Base-by-base conservation (phyloP, 768 basidiomycete genomes). In the Rossbeevera mucosa region DNA sequence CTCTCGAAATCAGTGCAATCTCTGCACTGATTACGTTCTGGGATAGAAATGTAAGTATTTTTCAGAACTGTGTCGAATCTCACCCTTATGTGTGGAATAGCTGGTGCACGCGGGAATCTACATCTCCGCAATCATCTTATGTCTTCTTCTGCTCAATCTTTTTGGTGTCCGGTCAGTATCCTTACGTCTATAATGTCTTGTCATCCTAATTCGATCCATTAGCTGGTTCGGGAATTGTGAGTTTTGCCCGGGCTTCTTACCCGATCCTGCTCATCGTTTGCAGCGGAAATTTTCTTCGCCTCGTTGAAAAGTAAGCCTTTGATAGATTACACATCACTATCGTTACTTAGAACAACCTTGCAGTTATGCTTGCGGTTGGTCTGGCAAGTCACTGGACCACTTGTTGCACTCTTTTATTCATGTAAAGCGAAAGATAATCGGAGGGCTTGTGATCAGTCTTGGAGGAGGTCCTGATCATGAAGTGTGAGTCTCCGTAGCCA, bases 391-490 rank as follows among this genome's bases (percentile, higher is more conserved):
- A 2, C 29, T 12, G 18, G 18, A 16, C 2, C 18, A 20, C 5
- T 29, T 29, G 16, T 18, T 6, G 11, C 44, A 5, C 5, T n/a
- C 2, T n/a, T 51, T 42, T 31, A 22, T 21, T 60, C 13, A 58
- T 38, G 1, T 7, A 4, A 28, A 24, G 8, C 16, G n/a, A 41
- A 46, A 64, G 63, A 71, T 76, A 53, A 59, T 76, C 16, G 62
- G 61, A 31, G 74, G 74, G 51, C 75, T 85, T 54, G 72, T 80
- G 52, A 69, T 83, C 58, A 77, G 78, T 55, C 72, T 79, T 18
- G 83, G 83, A 47, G 82, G 80, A 36, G 83, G 79, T 5, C 83
- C 82, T 12, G 59, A 74, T 59, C 74, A 77, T 59, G 64, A 74
- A 24, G 71, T 73, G 62, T 64, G 25, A 43, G 63, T 25, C 12